Base-by-base conservation (phyloP, 345 rosid genomes). In the Eucalyptus marginata region DNA sequence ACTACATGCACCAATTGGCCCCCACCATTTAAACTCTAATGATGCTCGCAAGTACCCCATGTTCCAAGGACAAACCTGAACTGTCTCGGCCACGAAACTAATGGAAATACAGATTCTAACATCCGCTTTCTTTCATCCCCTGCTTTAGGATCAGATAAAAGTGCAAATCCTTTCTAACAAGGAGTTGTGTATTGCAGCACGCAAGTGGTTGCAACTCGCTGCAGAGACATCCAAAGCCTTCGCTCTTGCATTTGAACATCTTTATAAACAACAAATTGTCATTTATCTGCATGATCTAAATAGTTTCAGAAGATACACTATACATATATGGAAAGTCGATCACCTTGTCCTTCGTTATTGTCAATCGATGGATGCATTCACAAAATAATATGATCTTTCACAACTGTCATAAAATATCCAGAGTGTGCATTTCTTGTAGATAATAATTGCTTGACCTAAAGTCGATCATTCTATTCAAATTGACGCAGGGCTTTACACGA, bases 401-500 rank as follows among this genome's bases (percentile, higher is more conserved):
- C 1, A 36, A 71, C 46, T 5, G 4, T 36, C 46, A 6, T 20
- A 18, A 71, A 71, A 20, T 18, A 71, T 71, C 27, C 46, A 36
- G 27, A 36, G 3, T 20, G 43, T 36, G 83, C 27, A 36, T 13
- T 36, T 76, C 27, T 1, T 20, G 13, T 76, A 71, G 46, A 36
- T 18, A 71, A 71, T 71, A 4, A 36, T 2, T 71, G 81, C 46
- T 18, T 76, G 47, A 76, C 46, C 83, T 36, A 2, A 36, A 76
- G 83, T 36, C 0, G 83, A 24, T 36, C 83, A 76, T 20, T 76
- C 3, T 36, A 40, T 76, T 3, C 27, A 40, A 36, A 36, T 76
- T 36, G 27, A 36, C 83, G 89, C 93, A 97, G 99, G 95, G 99
- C 98, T 36, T 91, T 97, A 91, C 99, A 95, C 29, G 99, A 97